These are phyloP conservation scores for Pestalotiopsis sp. DNA, from an alignment of 2,329 filamentous ascomycete species.

Conservation along the genomic window DNA sequence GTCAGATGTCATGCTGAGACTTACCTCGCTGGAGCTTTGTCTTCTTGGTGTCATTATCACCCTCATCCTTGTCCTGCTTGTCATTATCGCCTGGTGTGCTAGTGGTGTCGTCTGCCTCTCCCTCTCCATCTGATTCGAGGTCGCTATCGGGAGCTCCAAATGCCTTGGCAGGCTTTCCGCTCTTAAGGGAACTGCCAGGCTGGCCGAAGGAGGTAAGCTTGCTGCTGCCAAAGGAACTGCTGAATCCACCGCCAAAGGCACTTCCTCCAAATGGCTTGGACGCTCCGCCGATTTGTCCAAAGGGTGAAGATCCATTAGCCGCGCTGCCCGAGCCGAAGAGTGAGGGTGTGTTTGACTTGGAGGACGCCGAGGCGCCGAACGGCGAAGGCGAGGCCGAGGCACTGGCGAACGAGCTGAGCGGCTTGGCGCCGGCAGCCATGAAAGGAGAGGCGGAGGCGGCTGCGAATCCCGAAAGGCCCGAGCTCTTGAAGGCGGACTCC, in stretches of 20 bases:
- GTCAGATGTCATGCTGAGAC: conserved; percentile 24
- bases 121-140: conserved; percentile 52
- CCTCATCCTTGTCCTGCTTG: conserved; percentile 49
- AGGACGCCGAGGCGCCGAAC: conserved; percentile 34
- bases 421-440: conserved; percentile 24
- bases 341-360: conserved; percentile 43
- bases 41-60: conserved; percentile 60
- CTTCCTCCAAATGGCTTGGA: conserved; percentile 37
- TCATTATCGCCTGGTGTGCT: conserved; percentile 47
- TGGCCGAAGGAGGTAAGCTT: conserved; percentile 72
- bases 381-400: conserved; percentile 42
- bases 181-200: conserved; percentile 53
- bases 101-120: conserved; percentile 38
- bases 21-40: conserved; percentile 70
- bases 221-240: conserved; percentile 37
- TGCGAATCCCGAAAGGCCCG: conserved; percentile 57
- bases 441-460: conserved; percentile 56
- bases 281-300: conserved; percentile 27
- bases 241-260: conserved; percentile 51
- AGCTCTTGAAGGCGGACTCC: conserved; percentile 65
- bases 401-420: conserved; percentile 45
- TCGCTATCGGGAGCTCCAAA: conserved; percentile 78
- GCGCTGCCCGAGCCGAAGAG: conserved; percentile 46
- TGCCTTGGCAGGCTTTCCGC: conserved; percentile 65
- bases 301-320: conserved; percentile 27